A percentile compares a stretch with the other conserved stretches of the same genome.
phyloP scores from a whole-genome alignment of 208 protist species.

The Leishmania mexicana region DNA sequence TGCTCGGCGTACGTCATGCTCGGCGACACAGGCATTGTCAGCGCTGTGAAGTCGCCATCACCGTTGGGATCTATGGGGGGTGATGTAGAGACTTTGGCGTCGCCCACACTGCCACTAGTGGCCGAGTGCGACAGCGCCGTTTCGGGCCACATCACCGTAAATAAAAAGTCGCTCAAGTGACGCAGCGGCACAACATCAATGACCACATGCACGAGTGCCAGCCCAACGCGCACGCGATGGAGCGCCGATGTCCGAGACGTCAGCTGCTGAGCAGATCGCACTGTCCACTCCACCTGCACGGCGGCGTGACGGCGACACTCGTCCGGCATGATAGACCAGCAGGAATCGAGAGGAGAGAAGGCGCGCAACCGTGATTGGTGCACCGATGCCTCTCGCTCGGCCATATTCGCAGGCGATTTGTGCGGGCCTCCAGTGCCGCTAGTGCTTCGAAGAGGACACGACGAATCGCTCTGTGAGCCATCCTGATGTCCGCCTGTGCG shows the following conservation, averaged over 20 bases:
- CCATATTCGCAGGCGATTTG: neutral
- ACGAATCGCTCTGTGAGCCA: neutral
- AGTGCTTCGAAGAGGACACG: neutral
- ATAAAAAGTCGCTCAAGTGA: constrained; percentile 26
- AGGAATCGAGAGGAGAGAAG: constrained; percentile 29
- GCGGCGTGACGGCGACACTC: constrained; percentile 24
- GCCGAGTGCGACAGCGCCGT: neutral
- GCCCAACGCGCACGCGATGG: constrained; percentile 6
- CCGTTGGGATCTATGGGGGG: neutral
- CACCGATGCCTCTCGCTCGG: neutral
- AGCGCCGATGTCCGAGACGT: constrained; percentile 12
- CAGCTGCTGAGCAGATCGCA: constrained; percentile 20
- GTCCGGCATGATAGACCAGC: constrained; percentile 31
- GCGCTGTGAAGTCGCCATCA: constrained; percentile 18
- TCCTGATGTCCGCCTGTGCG: neutral
- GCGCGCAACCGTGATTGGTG: neutral
- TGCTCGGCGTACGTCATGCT: constrained; percentile 20
- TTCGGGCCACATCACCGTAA: constrained; percentile 25
- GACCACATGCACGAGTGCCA: constrained; percentile 14
- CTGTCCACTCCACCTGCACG: constrained; percentile 17
- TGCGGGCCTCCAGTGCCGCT: neutral
- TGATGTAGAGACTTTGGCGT: neutral
- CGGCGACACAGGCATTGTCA: constrained; percentile 2
- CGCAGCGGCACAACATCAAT: constrained; percentile 30
- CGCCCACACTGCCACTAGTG: neutral